Base-by-base conservation (phyloP, 2,329 filamentous ascomycete species). In the Nothophoma quercina region DNA sequence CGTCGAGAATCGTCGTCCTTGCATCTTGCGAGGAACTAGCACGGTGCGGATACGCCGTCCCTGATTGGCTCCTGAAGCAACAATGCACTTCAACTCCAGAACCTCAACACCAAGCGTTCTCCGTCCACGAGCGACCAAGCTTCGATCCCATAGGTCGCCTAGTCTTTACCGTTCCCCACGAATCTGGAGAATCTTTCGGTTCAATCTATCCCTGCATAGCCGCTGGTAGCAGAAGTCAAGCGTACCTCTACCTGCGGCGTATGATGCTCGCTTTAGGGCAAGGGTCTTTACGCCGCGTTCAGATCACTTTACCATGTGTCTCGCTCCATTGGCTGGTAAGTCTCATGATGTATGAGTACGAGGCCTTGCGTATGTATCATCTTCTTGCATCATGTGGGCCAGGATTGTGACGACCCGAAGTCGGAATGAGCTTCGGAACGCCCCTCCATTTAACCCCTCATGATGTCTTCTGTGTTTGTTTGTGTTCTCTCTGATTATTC, bases 31-130 rank as follows among this genome's bases (percentile, higher is more conserved):
- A 55, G 25, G 41, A 63, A 59, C 45, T 53, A 26, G 64, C 70
- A 73, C 70, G 70, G 64, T 54, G 56, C 40, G 39, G 33, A 19
- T 32, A 41, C 43, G 23, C 18, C 26, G 32, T 25, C 19, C 60
- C 61, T 67, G 51, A 74, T 74, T 74, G 71, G 71, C 46, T 54
- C 30, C 42, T 21, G 28, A 8, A 6, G 21, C 34, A 47, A 58
- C 58, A 38, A 64, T 55, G 51, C 59, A 60, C 54, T 55, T 65
- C 63, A 50, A 58, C 51, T 55, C 58, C 52, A 55, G 36, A 55
- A 63, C 61, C 64, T 73, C 70, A 74, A 74, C 70, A 73, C 69
- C 67, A 73, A 58, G 58, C 54, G 47, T 36, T 25, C 32, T 41
- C 51, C 38, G 39, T 53, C 60, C 72, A 75, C 72, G 71, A 62